Conservation (phyloP, 257 asterid genomes). For the Lavandula angustifolia region DNA sequence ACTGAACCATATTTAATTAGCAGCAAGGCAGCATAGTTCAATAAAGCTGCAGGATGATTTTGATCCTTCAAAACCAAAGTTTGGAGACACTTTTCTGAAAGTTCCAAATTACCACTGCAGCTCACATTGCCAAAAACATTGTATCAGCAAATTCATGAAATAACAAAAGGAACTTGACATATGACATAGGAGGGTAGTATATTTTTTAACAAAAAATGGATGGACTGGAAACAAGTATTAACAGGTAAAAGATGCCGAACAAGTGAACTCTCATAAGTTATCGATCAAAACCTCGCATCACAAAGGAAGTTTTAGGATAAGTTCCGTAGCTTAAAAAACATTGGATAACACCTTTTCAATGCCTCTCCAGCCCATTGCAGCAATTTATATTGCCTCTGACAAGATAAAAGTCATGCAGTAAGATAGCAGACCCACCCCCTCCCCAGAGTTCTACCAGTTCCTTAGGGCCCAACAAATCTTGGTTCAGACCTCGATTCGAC, state of each 20-base stretch:
- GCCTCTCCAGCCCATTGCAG: slow-evolving; percentile 4
- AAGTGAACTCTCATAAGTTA: neutral
- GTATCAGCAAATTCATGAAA: slow-evolving; percentile 27
- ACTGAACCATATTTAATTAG: slow-evolving; percentile 77
- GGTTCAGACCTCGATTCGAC: neutral
- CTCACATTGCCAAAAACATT: slow-evolving; percentile 27
- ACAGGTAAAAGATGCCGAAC: slow-evolving; percentile 1
- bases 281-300: slow-evolving; percentile 1
- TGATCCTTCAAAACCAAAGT: slow-evolving; percentile 83
- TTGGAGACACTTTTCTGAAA: slow-evolving; percentile 81
- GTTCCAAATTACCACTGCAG: slow-evolving; percentile 80
- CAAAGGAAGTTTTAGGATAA: neutral
- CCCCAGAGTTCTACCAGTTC: slow-evolving; percentile 1
- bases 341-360: neutral
- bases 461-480: neutral
- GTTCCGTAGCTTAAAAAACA: neutral
- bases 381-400: neutral
- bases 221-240: neutral
- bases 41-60: slow-evolving; percentile 88
- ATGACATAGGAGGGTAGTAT: slow-evolving; percentile 10
- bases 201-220: slow-evolving; percentile 1
- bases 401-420: slow-evolving; percentile 7
- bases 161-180: slow-evolving; percentile 20
- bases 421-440: slow-evolving; percentile 3
- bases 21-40: slow-evolving; percentile 83